phyloP scores from a whole-genome alignment of 2,329 filamentous ascomycete genomes.

The Drechslerella stenobrocha region DNA sequence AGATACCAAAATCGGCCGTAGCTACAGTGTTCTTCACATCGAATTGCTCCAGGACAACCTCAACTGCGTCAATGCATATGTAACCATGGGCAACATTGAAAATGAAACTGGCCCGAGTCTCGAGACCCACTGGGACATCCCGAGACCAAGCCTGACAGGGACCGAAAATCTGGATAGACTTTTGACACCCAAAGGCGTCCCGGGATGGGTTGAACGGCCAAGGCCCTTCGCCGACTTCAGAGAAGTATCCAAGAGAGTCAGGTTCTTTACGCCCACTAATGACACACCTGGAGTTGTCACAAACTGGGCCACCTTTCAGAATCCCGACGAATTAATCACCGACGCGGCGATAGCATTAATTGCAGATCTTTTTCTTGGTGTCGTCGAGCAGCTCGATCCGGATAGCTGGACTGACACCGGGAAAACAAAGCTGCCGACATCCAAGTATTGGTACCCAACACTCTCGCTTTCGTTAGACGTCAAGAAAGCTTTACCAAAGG shows the following conservation, averaged over 20 bases:
- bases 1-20: conserved; percentile 67
- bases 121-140: conserved; percentile 61
- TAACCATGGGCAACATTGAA: conserved; percentile 67
- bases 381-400: conserved; percentile 53
- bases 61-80: conserved; percentile 67
- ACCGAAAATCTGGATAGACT: conserved; percentile 52
- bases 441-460: conserved; percentile 73
- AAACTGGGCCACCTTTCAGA: conserved; percentile 40
- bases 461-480: conserved; percentile 74
- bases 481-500: conserved; percentile 70
- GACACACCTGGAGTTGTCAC: conserved; percentile 27
- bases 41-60: conserved; percentile 63
- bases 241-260: conserved; percentile 52
- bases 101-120: conserved; percentile 63
- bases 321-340: conserved; percentile 51
- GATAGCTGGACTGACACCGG: conserved; percentile 48
- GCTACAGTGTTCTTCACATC: conserved; percentile 67
- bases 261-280: conserved; percentile 25
- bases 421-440: conserved; percentile 53
- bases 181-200: conserved; percentile 50
- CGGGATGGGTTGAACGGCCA: conserved; percentile 37
- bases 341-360: conserved; percentile 48
- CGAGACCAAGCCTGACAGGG: conserved; percentile 57
- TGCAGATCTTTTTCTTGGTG: conserved; percentile 54
- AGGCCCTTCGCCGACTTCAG: conserved; percentile 53